Evolutionary conservation across 345 rosid genomes (phyloP).

Genomic region (Rhizophora apiculata): DNA sequence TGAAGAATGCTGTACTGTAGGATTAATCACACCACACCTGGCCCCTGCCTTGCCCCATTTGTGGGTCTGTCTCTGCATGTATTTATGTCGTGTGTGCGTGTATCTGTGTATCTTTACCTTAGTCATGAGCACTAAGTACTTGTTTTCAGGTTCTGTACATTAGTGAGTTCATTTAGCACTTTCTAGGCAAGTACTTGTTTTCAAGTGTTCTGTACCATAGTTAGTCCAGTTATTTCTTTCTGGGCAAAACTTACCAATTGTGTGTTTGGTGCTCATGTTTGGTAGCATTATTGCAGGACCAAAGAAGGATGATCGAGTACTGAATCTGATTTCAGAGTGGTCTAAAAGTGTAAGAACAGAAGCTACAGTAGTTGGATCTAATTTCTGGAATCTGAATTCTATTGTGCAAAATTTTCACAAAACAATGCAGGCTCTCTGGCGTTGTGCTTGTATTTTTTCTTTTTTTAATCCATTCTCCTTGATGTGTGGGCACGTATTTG

Average conservation of each 20-base stretch:
- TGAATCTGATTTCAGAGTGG: slow-evolving; percentile 76
- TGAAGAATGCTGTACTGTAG: no score
- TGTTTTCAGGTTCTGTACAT: not conserved
- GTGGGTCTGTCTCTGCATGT: no score
- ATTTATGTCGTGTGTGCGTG: no score
- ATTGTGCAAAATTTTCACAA: not conserved
- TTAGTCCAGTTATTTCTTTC: no score
- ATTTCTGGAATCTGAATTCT: not conserved
- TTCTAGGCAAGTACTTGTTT: no score
- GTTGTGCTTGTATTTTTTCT: not conserved
- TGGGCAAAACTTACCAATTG: not conserved
- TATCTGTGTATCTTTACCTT: no score
- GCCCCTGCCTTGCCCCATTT: no score
- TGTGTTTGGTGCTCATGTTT: slow-evolving; percentile 20
- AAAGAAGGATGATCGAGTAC: slow-evolving; percentile 53
- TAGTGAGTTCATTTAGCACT: slow-evolving; percentile 3
- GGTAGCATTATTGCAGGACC: slow-evolving; percentile 42
- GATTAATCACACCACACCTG: no score
- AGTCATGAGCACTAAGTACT: not conserved
- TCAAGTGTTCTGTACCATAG: no score
- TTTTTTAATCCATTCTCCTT: not conserved
- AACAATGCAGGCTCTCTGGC: not conserved
- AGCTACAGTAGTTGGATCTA: not conserved
- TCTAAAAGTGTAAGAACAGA: slow-evolving; percentile 63
- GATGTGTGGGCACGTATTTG: not conserved